Percentiles rank a stretch among this genome's conserved stretches.
These are phyloP conservation scores for Begonia masoniana DNA, from an alignment of 306 rosid genomes.

Conservation along the genomic window DNA sequence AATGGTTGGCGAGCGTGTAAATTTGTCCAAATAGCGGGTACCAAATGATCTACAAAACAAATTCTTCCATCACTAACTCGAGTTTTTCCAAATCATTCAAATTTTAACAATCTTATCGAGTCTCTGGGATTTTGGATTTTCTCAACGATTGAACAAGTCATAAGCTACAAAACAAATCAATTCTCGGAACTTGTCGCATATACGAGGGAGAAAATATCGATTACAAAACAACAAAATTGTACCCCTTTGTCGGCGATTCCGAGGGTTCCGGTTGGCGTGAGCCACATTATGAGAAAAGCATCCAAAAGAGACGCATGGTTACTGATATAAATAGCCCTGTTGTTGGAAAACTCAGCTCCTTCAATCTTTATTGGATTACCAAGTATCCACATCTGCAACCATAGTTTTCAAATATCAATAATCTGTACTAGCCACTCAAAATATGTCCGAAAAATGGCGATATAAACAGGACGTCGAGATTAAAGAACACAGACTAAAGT, in stretches of 20 bases:
- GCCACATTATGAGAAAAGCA: constrained; percentile 45
- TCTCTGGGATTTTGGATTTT: too few relatives aligned
- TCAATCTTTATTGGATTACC: constrained; percentile 53
- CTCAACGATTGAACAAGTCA: too few relatives aligned
- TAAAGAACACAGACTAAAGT: too few relatives aligned
- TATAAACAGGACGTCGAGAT: too few relatives aligned
- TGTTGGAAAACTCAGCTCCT: constrained; percentile 31
- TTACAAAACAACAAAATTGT: not conserved
- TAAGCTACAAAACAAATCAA: too few relatives aligned
- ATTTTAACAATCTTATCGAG: too few relatives aligned
- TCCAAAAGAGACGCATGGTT: constrained; percentile 60
- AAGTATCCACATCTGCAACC: constrained; percentile 54
- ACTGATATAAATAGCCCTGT: constrained; percentile 47
- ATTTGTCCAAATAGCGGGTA: constrained; percentile 61
- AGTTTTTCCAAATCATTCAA: not conserved
- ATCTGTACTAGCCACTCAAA: too few relatives aligned
- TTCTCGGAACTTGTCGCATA: too few relatives aligned
- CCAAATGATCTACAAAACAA: constrained; percentile 39
- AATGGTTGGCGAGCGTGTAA: constrained; percentile 51
- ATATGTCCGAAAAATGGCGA: too few relatives aligned
- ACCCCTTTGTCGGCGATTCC: constrained; percentile 64
- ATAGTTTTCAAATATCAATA: not conserved
- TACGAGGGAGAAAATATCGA: too few relatives aligned
- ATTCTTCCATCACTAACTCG: constrained; percentile 3
- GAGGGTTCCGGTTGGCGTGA: constrained; percentile 48